Evolutionary conservation across 2,329 filamentous ascomycete genomes (phyloP).

Genomic region (Diaporthe nobilis): DNA sequence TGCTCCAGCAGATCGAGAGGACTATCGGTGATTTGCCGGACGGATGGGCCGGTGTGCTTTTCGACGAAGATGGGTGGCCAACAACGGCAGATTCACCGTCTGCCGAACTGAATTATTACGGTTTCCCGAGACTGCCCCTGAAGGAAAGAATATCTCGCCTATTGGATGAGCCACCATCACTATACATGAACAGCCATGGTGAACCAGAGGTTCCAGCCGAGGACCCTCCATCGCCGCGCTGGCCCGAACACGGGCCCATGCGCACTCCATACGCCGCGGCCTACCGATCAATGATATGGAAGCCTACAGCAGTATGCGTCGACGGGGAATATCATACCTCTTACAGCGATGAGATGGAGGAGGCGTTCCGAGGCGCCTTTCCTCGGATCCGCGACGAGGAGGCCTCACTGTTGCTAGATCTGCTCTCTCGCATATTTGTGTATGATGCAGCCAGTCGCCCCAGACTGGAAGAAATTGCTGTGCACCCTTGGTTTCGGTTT

Average conservation of each 20-base stretch:
- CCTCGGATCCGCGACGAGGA: constrained; percentile 44
- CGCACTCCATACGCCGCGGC: constrained; percentile 38
- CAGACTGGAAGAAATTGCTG: constrained; percentile 36
- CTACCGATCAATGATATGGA: constrained; percentile 40
- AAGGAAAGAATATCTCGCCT: constrained; percentile 40
- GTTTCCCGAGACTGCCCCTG: constrained; percentile 36
- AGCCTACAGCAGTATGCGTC: constrained; percentile 42
- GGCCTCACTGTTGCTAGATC: constrained; percentile 43
- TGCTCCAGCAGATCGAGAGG: constrained; percentile 40
- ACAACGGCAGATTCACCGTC: constrained; percentile 21
- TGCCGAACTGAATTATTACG: constrained; percentile 17
- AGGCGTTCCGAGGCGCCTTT: constrained; percentile 39
- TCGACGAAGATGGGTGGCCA: constrained; percentile 40
- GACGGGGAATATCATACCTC: constrained; percentile 38
- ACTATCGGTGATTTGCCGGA: constrained; percentile 42
- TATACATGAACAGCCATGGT: constrained; percentile 36
- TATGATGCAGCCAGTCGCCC: constrained; percentile 43
- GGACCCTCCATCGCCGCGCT: not conserved
- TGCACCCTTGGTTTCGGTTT: constrained; percentile 36
- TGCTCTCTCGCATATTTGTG: constrained; percentile 45
- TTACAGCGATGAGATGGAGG: constrained; percentile 42
- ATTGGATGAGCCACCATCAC: constrained; percentile 40
- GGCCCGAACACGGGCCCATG: not conserved
- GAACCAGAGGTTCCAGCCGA: constrained; percentile 18
- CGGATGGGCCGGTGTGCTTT: constrained; percentile 41